Conservation (phyloP, 148 eudicot species). For the Heliosperma pusillum region DNA sequence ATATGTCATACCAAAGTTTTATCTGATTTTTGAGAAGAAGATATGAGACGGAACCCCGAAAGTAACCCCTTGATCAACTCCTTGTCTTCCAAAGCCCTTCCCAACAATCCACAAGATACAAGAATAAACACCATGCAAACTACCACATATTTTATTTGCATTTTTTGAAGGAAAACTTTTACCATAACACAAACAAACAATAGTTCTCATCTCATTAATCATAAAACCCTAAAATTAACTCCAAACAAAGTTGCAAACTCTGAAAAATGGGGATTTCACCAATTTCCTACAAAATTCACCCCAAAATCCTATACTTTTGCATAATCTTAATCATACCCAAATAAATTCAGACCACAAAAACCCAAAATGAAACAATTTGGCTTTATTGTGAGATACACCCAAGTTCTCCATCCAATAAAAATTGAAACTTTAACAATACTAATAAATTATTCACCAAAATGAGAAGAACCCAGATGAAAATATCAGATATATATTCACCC, state of each 20-base stretch:
- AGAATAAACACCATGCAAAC: conserved; percentile 39
- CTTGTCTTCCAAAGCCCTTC: conserved; percentile 38
- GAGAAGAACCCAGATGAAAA: conserved; percentile 18
- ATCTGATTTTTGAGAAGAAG: conserved; percentile 37
- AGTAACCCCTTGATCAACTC: conserved; percentile 30
- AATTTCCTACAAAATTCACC: neutral
- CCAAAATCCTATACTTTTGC: neutral
- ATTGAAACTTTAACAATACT: conserved; percentile 12
- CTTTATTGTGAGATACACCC: conserved; percentile 2
- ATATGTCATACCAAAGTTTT: conserved; percentile 48
- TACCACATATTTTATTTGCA: conserved; percentile 41
- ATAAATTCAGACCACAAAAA: conserved; percentile 7
- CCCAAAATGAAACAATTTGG: conserved; percentile 26
- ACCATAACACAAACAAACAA: conserved; percentile 34
- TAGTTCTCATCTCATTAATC: conserved; percentile 45
- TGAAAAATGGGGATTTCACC: conserved; percentile 1
- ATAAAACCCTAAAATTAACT: conserved; percentile 24
- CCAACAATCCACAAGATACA: conserved; percentile 37
- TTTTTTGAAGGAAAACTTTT: conserved; percentile 35
- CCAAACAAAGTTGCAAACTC: conserved; percentile 21
- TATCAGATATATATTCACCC: conserved; percentile 16
- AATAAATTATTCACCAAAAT: conserved; percentile 11
- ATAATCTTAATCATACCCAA: conserved; percentile 9
- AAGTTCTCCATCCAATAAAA: conserved; percentile 7
- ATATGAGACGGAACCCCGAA: conserved; percentile 35